Conservation (phyloP, 2,329 filamentous ascomycete species). For the Phialemonium atrogriseum region DNA sequence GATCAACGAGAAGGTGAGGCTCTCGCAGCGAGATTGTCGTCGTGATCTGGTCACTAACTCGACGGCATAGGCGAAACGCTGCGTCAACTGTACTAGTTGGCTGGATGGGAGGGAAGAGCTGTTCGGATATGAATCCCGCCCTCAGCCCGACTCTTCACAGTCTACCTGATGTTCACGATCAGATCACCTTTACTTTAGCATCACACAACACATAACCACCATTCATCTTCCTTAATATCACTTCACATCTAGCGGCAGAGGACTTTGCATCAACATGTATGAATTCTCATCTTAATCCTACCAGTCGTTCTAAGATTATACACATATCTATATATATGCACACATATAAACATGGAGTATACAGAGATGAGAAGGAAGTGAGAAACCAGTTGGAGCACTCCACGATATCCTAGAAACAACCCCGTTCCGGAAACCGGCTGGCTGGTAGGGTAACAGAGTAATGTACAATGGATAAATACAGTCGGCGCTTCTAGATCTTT, state of each 20-base stretch:
- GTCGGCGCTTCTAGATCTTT: background rate
- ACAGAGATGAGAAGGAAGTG: background rate
- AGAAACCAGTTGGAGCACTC: no score
- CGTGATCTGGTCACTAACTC: background rate
- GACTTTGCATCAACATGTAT: background rate
- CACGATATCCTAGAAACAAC: no score
- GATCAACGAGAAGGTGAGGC: conserved; percentile 52
- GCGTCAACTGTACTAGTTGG: conserved; percentile 43
- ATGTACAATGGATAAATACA: background rate
- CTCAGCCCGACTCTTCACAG: no score
- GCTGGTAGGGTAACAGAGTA: no score
- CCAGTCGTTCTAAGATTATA: no score
- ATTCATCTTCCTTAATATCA: no score
- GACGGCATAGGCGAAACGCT: conserved; percentile 19
- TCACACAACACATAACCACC: no score
- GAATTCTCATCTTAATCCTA: no score
- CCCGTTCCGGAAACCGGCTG: no score
- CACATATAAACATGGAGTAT: background rate
- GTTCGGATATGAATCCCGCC: conserved; percentile 1
- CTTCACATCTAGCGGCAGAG: no score
- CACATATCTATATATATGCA: no score
- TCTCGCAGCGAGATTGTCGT: conserved; percentile 23
- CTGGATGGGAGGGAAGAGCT: conserved; percentile 40
- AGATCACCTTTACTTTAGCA: background rate
- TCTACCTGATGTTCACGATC: background rate